Percentiles rank a stretch among this genome's conserved stretches.
Conservation (phyloP, 768 basidiomycete species). For the Russula emetica region DNA sequence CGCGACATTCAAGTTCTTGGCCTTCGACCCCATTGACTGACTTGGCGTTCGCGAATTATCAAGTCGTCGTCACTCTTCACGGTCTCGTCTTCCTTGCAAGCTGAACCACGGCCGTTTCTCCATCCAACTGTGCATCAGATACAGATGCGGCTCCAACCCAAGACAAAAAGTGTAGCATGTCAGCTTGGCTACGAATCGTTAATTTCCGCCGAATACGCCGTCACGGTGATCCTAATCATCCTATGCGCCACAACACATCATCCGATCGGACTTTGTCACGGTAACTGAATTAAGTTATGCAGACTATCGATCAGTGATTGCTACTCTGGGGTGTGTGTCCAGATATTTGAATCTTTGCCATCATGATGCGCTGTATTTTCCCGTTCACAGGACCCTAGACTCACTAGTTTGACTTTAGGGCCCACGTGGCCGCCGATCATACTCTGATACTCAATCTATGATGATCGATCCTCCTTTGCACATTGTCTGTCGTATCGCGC, state of each 20-base stretch:
- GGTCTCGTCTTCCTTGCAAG: no score
- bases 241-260: neutral
- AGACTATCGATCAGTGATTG: neutral
- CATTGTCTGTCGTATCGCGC: neutral
- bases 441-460: neutral
- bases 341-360: neutral
- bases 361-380: neutral
- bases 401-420: neutral
- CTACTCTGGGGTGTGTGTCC: neutral
- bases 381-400: neutral
- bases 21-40: no score
- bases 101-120: neutral
- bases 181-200: neutral
- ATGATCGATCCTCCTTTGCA: neutral
- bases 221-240: neutral
- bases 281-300: neutral
- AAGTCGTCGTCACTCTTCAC: neutral
- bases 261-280: neutral
- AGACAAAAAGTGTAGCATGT: neutral
- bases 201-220: no score
- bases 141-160: neutral
- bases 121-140: neutral
- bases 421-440: neutral
- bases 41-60: neutral
- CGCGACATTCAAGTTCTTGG: neutral